A percentile compares a stretch with the other conserved stretches of the same genome.
phyloP scores from a whole-genome alignment of 2,329 filamentous ascomycete genomes.

The Gyromitra esculenta region DNA sequence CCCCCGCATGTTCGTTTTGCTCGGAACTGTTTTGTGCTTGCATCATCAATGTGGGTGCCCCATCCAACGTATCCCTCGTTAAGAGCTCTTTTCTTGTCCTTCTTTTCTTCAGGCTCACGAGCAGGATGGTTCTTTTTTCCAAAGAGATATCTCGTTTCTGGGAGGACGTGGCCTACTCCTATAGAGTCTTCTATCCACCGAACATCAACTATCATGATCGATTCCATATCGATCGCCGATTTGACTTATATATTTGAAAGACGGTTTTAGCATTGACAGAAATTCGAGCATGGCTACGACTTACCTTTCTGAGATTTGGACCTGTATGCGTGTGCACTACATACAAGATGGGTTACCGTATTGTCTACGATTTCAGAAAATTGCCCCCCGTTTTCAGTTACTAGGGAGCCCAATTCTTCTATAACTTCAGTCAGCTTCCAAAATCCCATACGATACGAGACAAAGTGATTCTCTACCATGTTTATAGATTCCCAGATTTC shows the following conservation, averaged over 20 bases:
- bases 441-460: not conserved
- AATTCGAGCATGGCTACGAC: not conserved
- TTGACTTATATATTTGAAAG: slow-evolving; percentile 1
- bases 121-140: not conserved
- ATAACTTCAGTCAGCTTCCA: not conserved
- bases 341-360: slow-evolving; percentile 23
- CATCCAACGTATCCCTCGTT: not conserved
- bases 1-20: not conserved
- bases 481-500: slow-evolving; percentile 1
- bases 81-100: not conserved
- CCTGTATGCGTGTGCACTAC: not conserved
- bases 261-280: not conserved
- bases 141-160: slow-evolving; percentile 7
- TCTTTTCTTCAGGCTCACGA: not conserved
- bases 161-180: not conserved
- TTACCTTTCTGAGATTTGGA: slow-evolving; percentile 11
- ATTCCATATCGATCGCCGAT: not conserved
- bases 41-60: not conserved
- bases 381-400: slow-evolving; percentile 13
- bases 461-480: not conserved
- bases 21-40: not conserved
- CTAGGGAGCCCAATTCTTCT: not conserved
- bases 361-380: slow-evolving; percentile 7
- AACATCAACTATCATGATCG: slow-evolving; percentile 21
- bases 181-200: slow-evolving; percentile 18